phyloP scores from a whole-genome alignment of 192 early-diverging fungal genomes.

The Cetraspora pellucida region DNA sequence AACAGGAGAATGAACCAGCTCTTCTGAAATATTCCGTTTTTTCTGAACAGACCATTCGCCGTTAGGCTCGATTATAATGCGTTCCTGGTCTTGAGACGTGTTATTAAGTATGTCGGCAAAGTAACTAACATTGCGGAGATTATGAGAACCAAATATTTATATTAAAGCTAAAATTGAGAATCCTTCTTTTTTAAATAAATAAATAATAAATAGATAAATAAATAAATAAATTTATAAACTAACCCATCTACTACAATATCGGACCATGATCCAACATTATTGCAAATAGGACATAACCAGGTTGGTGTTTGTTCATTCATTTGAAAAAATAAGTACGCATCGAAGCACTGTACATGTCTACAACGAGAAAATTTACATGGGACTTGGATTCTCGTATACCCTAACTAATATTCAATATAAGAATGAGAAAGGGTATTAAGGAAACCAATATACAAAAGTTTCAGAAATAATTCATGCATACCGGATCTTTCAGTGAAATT shows the following conservation, averaged over 20 bases:
- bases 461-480: conserved; percentile 41
- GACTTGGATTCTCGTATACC: conserved; percentile 53
- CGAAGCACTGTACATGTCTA: conserved; percentile 85
- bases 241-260: conserved; percentile 75
- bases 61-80: conserved; percentile 47
- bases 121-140: conserved; percentile 37
- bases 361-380: conserved; percentile 67
- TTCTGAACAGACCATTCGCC: conserved; percentile 38
- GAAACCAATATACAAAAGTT: background rate
- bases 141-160: background rate
- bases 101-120: conserved; percentile 46
- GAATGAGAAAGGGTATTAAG: background rate
- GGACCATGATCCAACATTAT: conserved; percentile 50
- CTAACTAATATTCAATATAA: background rate
- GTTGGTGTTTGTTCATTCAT: conserved; percentile 69
- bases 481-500: conserved; percentile 73
- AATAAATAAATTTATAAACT: conserved; percentile 43
- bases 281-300: conserved; percentile 80
- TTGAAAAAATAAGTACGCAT: conserved; percentile 68
- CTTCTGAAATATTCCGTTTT: conserved; percentile 37
- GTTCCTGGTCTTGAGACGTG: conserved; percentile 44
- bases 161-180: no score
- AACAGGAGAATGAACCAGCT: background rate
- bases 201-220: background rate
- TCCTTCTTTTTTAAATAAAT: background rate